Conservation (phyloP, 2,329 filamentous ascomycete genomes). For the Aspergillus sp. region DNA sequence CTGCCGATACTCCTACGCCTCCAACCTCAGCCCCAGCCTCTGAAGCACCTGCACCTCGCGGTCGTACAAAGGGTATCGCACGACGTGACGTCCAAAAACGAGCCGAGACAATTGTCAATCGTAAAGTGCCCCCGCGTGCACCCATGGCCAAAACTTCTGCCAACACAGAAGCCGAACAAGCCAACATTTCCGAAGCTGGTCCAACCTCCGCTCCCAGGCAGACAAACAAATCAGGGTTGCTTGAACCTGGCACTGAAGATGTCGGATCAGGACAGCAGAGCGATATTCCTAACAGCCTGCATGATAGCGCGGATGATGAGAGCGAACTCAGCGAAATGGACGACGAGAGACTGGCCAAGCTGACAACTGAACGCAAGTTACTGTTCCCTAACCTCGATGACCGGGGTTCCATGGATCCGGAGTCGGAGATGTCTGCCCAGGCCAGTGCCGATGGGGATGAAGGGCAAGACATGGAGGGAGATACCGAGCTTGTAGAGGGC, state of each 20-base stretch:
- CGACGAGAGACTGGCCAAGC: slow-evolving; percentile 35
- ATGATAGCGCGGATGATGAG: slow-evolving; percentile 68
- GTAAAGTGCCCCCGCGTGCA: slow-evolving; percentile 35
- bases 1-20: slow-evolving; percentile 33
- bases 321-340: slow-evolving; percentile 67
- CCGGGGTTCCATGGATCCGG: slow-evolving; percentile 25
- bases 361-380: slow-evolving; percentile 24
- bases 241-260: slow-evolving; percentile 44
- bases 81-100: slow-evolving; percentile 60
- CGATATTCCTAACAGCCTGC: slow-evolving; percentile 61
- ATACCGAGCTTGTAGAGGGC: slow-evolving; percentile 13
- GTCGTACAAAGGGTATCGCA: slow-evolving; percentile 59
- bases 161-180: slow-evolving; percentile 25
- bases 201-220: slow-evolving; percentile 47
- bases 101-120: slow-evolving; percentile 58
- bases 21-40: slow-evolving; percentile 34
- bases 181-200: slow-evolving; percentile 22
- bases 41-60: slow-evolving; percentile 38
- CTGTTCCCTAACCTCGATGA: slow-evolving; percentile 30
- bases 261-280: slow-evolving; percentile 45
- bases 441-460: slow-evolving; percentile 21
- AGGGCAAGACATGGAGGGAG: slow-evolving; percentile 20
- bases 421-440: slow-evolving; percentile 22
- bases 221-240: slow-evolving; percentile 5
- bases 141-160: slow-evolving; percentile 26